Evolutionary conservation across 1,284 basidiomycete genomes (phyloP).

Genomic region (Cutaneotrichosporon arboriforme): DNA sequence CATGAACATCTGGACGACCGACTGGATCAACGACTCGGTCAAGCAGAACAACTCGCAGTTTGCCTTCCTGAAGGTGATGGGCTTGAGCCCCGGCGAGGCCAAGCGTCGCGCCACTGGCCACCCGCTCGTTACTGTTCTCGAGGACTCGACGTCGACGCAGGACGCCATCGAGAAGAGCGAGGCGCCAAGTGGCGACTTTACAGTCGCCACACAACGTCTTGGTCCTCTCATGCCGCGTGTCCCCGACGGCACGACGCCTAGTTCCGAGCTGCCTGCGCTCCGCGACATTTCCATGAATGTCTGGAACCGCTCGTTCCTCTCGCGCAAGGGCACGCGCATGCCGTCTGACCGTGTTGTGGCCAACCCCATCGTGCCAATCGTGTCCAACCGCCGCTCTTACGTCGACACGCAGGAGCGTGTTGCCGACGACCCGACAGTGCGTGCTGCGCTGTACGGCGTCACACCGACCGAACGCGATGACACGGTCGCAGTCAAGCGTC

Average conservation of each 20-base stretch:
- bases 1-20: conserved; percentile 86
- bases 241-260: conserved; percentile 22
- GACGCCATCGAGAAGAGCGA: conserved; percentile 41
- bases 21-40: conserved; percentile 70
- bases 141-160: conserved; percentile 14
- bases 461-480: conserved; percentile 65
- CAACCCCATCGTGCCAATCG: conserved; percentile 70
- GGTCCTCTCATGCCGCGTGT: conserved; percentile 45
- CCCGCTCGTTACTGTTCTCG: conserved; percentile 27
- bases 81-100: conserved; percentile 59
- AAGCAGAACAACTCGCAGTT: conserved; percentile 58
- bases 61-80: conserved; percentile 69
- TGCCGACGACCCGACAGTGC: conserved; percentile 56
- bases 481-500: conserved; percentile 54
- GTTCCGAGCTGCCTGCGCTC: conserved; percentile 23
- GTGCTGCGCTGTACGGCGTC: conserved; percentile 78
- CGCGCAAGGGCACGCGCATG: conserved; percentile 71
- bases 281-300: conserved; percentile 58
- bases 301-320: conserved; percentile 73
- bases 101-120: conserved; percentile 52
- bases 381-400: conserved; percentile 67
- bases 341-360: conserved; percentile 77
- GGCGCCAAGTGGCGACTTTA: conserved; percentile 54
- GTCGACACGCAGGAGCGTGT: conserved; percentile 63
- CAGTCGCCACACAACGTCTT: conserved; percentile 47